These are phyloP conservation scores for Cryptosporidium parvum DNA, from an alignment of 169 alveolate species.

Conservation along the genomic window DNA sequence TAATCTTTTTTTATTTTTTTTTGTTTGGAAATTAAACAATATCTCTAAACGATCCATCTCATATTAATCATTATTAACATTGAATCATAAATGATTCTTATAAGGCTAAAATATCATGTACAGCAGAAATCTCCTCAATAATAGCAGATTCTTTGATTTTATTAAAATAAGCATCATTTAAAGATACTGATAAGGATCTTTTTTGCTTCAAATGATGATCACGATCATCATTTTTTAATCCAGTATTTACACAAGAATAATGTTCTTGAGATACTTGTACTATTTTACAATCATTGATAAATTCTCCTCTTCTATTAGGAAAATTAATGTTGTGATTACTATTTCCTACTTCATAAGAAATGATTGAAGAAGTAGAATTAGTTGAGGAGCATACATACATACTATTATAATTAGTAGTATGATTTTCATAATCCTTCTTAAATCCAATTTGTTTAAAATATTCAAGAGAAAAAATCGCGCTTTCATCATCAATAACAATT, in stretches of 20 bases:
- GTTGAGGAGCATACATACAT: background rate
- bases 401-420: background rate
- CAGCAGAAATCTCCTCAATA: conserved; percentile 13
- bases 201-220: background rate
- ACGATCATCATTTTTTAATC: background rate
- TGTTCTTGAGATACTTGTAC: no score
- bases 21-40: no score
- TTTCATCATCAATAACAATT: background rate
- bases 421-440: background rate
- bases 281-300: background rate
- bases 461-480: background rate
- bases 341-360: background rate
- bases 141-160: background rate
- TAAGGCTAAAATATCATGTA: background rate
- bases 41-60: background rate
- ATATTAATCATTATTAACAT: no score
- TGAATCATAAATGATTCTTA: background rate
- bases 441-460: background rate
- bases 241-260: background rate
- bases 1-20: no score
- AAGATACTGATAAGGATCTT: background rate
- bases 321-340: background rate
- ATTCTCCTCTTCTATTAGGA: background rate
- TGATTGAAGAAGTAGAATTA: conserved; percentile 10
- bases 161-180: background rate